Base-by-base conservation (phyloP, 2,329 filamentous ascomycete genomes). In the Cercospora sp. region DNA sequence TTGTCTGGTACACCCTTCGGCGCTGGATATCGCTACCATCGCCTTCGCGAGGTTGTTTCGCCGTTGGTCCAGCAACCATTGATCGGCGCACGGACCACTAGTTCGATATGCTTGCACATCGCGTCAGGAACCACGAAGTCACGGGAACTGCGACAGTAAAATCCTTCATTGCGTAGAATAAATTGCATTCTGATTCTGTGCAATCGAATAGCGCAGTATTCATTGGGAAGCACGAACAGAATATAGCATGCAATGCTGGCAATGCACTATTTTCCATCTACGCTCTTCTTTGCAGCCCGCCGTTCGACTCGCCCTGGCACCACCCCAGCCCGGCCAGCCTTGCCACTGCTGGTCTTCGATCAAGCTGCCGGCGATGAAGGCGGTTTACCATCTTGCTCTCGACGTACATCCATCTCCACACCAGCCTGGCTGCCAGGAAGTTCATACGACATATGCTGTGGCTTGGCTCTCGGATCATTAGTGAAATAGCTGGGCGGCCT, bases 401-500 rank as follows among this genome's bases (percentile, higher is more conserved):
- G 26, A 16, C n/a, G 48, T n/a, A 51, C 53, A 26, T 69, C 67
- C 67, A 66, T 69, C 31, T 69, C 67, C 13, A 67, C 33, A 1
- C 64, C 64, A 26, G 64, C 64, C 33, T 69, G 51, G 18, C 62
- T 67, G 7, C 64, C 67, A 30, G 60, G 67, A 12, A 69, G 42
- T 26, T 69, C 64, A 31, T 68, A 42, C 7, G 67, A 66, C 12
- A 64, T 36, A 8, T 66, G 55, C 12, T 51, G 53, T 30, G 48
- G 55, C 23, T 51, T 39, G 42, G 61, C 48, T 63, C 62, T 58
- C n/a, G 62, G 51, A 39, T 66, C 65, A 33, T 61, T 61, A 26
- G 61, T 67, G 57, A 62, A 57, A 36, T 69, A 69, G 18, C 61
- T 67, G 16, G 67, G 67, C 26, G 67, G 67, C 31, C 42, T 30